These are phyloP conservation scores for Ogataea ganodermae DNA, from an alignment of 805 yeast genomes.

Conservation along the genomic window DNA sequence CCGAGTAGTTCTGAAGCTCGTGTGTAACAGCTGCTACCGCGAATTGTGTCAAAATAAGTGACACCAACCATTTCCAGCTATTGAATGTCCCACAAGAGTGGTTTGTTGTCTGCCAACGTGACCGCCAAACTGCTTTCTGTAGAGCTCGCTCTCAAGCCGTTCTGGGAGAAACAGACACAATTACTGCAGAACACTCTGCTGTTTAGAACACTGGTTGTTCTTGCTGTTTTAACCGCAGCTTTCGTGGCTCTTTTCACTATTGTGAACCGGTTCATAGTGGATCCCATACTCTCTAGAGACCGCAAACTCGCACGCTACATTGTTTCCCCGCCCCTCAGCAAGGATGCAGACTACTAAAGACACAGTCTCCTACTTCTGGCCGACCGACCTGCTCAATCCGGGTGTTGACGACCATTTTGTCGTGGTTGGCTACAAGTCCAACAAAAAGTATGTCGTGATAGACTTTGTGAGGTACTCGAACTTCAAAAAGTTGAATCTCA, in stretches of 20 bases:
- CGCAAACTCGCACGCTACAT: neutral
- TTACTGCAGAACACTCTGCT: neutral
- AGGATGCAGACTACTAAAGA: conserved; percentile 1
- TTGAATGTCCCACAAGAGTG: conserved; percentile 4
- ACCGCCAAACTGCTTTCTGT: neutral
- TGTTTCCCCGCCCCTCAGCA: neutral
- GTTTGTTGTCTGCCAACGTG: conserved; percentile 3
- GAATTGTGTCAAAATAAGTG: neutral
- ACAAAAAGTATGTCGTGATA: conserved; percentile 28
- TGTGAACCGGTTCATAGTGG: conserved; percentile 13
- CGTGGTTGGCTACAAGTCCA: conserved; percentile 32
- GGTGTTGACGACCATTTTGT: conserved; percentile 15
- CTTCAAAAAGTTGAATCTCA: conserved; percentile 18
- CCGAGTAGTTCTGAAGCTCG: too few species aligned
- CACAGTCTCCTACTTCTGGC: conserved; percentile 33
- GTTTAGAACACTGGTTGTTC: neutral
- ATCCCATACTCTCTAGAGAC: conserved; percentile 1
- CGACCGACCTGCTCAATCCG: conserved; percentile 26
- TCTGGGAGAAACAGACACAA: neutral
- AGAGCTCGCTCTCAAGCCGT: neutral
- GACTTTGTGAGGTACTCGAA: conserved; percentile 24
- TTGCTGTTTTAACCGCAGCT: neutral
- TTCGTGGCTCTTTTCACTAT: neutral
- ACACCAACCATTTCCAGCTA: neutral
- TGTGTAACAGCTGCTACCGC: too few species aligned